These are phyloP conservation scores for Candida endomychidarum DNA, from an alignment of 805 yeast species.

Conservation along the genomic window DNA sequence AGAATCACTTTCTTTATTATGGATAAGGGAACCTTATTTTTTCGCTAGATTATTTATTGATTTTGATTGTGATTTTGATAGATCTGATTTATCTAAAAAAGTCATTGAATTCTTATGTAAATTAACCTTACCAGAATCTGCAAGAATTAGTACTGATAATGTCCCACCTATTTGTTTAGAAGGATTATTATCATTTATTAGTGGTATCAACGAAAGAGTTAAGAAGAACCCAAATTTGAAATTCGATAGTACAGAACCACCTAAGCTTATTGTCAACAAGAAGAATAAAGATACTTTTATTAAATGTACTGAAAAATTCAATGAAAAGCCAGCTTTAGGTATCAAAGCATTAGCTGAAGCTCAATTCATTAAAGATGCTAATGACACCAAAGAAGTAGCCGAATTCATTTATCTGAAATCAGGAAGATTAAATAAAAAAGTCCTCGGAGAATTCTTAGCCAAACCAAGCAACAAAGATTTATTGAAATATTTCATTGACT, in stretches of 20 bases:
- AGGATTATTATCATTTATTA: slow-evolving; percentile 71
- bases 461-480: slow-evolving; percentile 66
- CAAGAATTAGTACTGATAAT: slow-evolving; percentile 71
- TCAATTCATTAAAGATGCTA: slow-evolving; percentile 53
- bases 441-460: slow-evolving; percentile 82
- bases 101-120: slow-evolving; percentile 71
- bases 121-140: slow-evolving; percentile 83
- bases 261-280: slow-evolving; percentile 42
- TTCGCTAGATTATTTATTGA: slow-evolving; percentile 76
- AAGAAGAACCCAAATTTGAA: slow-evolving; percentile 18
- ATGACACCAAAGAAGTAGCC: slow-evolving; percentile 66
- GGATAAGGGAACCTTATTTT: slow-evolving; percentile 78
- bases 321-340: slow-evolving; percentile 77
- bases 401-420: slow-evolving; percentile 74
- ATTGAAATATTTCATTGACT: slow-evolving; percentile 60
- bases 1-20: slow-evolving; percentile 77
- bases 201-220: slow-evolving; percentile 56
- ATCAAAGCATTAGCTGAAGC: slow-evolving; percentile 60
- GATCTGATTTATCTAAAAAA: slow-evolving; percentile 70
- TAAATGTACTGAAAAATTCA: slow-evolving; percentile 71
- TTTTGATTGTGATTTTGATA: slow-evolving; percentile 88
- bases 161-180: slow-evolving; percentile 95
- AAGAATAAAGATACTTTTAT: slow-evolving; percentile 72
- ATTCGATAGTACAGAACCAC: slow-evolving; percentile 17
- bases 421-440: slow-evolving; percentile 80